Evolutionary conservation across 441 rosid species (phyloP).

Genomic region (Populus hybrid): DNA sequence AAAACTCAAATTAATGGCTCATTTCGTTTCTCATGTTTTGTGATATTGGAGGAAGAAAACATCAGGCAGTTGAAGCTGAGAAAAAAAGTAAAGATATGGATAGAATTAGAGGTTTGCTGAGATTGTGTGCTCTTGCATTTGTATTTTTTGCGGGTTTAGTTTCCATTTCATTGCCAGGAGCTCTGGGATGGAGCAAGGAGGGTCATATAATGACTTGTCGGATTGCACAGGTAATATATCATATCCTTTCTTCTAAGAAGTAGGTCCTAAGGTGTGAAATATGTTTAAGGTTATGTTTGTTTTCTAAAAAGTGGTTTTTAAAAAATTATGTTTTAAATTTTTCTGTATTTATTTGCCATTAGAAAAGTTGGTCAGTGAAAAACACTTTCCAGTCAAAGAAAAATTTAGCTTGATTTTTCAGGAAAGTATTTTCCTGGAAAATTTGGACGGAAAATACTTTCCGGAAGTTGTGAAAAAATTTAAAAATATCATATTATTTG

Average conservation of each 20-base stretch:
- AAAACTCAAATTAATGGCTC: not conserved
- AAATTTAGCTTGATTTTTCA: too few species aligned
- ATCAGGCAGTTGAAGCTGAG: not conserved
- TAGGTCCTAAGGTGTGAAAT: not conserved
- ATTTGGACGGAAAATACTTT: too few species aligned
- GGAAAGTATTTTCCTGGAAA: too few species aligned
- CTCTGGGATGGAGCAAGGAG: conserved; percentile 85
- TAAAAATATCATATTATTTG: too few species aligned
- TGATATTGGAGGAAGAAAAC: conserved; percentile 1
- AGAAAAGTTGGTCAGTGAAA: too few species aligned
- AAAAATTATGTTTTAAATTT: too few species aligned
- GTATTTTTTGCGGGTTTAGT: conserved; percentile 30
- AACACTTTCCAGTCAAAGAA: too few species aligned
- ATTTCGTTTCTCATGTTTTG: conserved; percentile 1
- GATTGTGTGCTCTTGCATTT: conserved; percentile 21
- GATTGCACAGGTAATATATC: conserved; percentile 67
- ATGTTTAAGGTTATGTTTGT: too few species aligned
- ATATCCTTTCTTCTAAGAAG: not conserved
- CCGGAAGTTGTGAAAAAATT: too few species aligned
- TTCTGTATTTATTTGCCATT: too few species aligned
- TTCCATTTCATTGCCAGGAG: conserved; percentile 34
- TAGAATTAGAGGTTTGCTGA: conserved; percentile 7
- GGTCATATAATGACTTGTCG: conserved; percentile 86
- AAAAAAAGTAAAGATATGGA: conserved; percentile 22
- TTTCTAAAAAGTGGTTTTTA: too few species aligned